phyloP scores from a whole-genome alignment of 2,329 filamentous ascomycete genomes.

The Cryphonectria parasitica region DNA sequence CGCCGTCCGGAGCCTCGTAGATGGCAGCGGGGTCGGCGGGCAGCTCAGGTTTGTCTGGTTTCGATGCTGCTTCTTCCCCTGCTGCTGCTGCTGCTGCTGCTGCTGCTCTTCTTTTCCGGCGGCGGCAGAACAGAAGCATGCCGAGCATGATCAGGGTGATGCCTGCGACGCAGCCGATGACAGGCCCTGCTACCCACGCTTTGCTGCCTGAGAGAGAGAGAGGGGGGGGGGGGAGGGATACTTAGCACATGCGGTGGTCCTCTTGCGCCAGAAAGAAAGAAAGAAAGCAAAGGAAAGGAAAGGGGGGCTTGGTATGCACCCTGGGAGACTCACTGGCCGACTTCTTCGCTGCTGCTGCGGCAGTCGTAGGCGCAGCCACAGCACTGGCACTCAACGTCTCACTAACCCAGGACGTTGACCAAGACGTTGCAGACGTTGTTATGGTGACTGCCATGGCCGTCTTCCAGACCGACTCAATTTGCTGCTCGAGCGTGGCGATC shows the following conservation, averaged over 20 bases:
- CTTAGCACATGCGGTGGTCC: too few species aligned
- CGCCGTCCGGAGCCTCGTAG: background rate
- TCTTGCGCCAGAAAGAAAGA: too few species aligned
- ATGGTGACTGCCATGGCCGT: background rate
- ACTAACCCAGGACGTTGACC: too few species aligned
- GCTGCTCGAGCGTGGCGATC: background rate
- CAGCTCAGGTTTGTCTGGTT: background rate
- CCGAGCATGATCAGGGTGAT: constrained; percentile 5
- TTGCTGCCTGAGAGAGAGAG: background rate
- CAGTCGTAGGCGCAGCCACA: background rate
- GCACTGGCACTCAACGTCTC: background rate
- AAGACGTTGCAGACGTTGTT: too few species aligned
- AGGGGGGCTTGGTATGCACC: too few species aligned
- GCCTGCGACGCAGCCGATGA: constrained; percentile 5
- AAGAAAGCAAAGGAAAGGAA: too few species aligned
- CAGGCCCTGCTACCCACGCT: constrained; percentile 21
- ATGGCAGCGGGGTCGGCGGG: background rate
- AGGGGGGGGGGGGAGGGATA: too few species aligned
- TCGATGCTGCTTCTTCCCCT: background rate
- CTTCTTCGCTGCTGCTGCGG: background rate
- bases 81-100: background rate
- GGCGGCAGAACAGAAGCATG: constrained; percentile 2
- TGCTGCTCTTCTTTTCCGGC: background rate
- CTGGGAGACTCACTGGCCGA: too few species aligned
- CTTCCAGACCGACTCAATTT: background rate